phyloP scores from a whole-genome alignment of 257 asterid species.

The Penstemon newberryi region DNA sequence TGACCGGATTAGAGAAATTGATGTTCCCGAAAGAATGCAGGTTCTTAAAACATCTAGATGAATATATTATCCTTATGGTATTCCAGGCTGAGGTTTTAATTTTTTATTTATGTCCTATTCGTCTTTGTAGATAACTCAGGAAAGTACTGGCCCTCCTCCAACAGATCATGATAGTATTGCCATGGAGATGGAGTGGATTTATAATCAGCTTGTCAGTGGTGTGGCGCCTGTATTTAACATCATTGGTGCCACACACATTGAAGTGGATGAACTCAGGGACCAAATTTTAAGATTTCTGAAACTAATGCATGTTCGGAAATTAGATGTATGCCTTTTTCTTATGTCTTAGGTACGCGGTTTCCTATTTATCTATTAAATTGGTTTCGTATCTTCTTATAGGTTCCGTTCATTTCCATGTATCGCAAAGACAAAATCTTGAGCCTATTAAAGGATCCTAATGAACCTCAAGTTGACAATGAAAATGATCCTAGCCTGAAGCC shows the following conservation, averaged over 20 bases:
- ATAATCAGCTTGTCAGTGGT: conserved; percentile 72
- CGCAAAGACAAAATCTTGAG: conserved; percentile 87
- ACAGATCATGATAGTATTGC: conserved; percentile 60
- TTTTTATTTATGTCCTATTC: conserved; percentile 4
- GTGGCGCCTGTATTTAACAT: conserved; percentile 52
- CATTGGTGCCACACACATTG: conserved; percentile 42
- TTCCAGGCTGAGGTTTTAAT: conserved; percentile 24
- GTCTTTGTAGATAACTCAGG: conserved; percentile 65
- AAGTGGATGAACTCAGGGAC: conserved; percentile 66
- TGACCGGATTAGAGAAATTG: conserved; percentile 68
- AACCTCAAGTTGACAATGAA: conserved; percentile 49
- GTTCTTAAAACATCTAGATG: conserved; percentile 36
- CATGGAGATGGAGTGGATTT: conserved; percentile 91
- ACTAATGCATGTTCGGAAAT: conserved; percentile 76
- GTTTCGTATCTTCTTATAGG: conserved; percentile 43
- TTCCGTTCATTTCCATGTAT: conserved; percentile 89
- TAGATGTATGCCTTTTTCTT: conserved; percentile 58
- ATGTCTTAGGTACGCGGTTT: conserved; percentile 9
- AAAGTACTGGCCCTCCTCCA: conserved; percentile 77
- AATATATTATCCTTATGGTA: conserved; percentile 15
- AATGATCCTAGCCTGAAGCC: conserved; percentile 64
- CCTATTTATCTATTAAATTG: conserved; percentile 15
- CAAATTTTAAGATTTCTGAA: conserved; percentile 73
- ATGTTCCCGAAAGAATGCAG: conserved; percentile 97
- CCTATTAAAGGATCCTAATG: conserved; percentile 72